Evolutionary conservation across 352 stramenopile species (phyloP), one percentile per base, ranked within the genome.

Genomic region (Pythium graminicola): DNA sequence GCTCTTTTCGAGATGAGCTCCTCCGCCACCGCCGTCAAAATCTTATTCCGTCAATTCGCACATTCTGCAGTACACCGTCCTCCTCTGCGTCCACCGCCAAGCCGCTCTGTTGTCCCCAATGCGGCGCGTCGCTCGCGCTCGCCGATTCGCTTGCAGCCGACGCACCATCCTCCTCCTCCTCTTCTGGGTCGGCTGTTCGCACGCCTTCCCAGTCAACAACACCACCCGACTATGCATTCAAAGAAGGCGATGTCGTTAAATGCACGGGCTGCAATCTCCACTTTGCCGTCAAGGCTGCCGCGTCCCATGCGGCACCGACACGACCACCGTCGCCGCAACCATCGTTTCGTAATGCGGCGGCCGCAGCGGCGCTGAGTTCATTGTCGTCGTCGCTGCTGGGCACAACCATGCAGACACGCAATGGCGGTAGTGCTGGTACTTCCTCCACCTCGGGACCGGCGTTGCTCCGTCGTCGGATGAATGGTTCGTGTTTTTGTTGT

Each of bases 181-280:
- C 62, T 16, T 38, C 57, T 19, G 42, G 27, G 4, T 26, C 49
- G 10, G 38, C 60, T 20, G 57, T 49, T 49, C 54, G 41, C 35
- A 52, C 27, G 35, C 36, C 52, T 26, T 23, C 52, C 23, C 11
- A 29, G 1, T 7, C 42, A 6, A 20, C 52, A 13, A 1, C 45
- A 1, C 9, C 10, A 1, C 23, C 46, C 16, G 54, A 60, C 6
- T 35, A 31, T 14, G 62, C 67, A 50, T 85, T 89, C 51, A 86
- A 86, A 67, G 79, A 87, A 45, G 77, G 77, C 17, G 80, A 90
- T 49, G 70, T 90, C 24, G 76, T 90, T 60, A 86, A 85, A 45
- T 90, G 80, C 58, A 70, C 70, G 35, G 70, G 40, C 24, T 90
- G 80, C 64, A 85, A 79, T 50, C 46, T 85, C 29, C 69, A 88